Conservation (phyloP, 176 grass and related monocot genomes). For the Elaeis guineensis region DNA sequence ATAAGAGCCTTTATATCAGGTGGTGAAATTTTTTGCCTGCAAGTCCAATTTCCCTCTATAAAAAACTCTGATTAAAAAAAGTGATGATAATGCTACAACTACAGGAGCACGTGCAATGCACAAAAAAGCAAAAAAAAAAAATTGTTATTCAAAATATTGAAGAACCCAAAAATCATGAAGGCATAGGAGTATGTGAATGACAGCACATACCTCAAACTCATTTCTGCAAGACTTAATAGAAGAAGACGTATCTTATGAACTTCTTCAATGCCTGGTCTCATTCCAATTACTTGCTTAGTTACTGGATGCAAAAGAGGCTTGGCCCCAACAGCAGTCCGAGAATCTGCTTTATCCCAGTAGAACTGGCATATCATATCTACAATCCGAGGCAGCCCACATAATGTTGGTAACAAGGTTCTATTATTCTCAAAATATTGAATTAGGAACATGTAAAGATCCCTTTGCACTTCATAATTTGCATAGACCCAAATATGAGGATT, state of each 20-base stretch:
- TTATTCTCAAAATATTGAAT: slow-evolving; percentile 86
- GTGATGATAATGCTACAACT: slow-evolving; percentile 1
- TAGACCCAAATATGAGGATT: slow-evolving; percentile 93
- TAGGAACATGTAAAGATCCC: slow-evolving; percentile 83
- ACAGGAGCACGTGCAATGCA: neutral
- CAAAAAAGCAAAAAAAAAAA: neutral
- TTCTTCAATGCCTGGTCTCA: slow-evolving; percentile 67
- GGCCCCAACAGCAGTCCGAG: slow-evolving; percentile 36
- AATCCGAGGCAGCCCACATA: slow-evolving; percentile 76
- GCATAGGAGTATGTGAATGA: neutral
- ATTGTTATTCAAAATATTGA: neutral
- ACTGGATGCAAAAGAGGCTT: slow-evolving; percentile 57
- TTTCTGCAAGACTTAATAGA: slow-evolving; percentile 90
- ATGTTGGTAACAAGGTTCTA: slow-evolving; percentile 41
- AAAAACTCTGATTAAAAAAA: slow-evolving; percentile 7
- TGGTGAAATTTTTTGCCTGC: slow-evolving; percentile 68
- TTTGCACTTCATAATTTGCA: slow-evolving; percentile 75
- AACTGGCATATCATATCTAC: slow-evolving; percentile 64
- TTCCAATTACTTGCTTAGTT: slow-evolving; percentile 58
- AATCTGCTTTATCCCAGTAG: slow-evolving; percentile 73
- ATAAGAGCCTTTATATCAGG: slow-evolving; percentile 80
- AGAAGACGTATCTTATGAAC: slow-evolving; percentile 80
- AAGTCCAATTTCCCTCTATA: slow-evolving; percentile 20
- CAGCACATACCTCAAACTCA: slow-evolving; percentile 64
- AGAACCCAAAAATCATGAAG: neutral